Base-by-base conservation (phyloP, 2,329 filamentous ascomycete genomes). In the Tolypocladium guangdongense region DNA sequence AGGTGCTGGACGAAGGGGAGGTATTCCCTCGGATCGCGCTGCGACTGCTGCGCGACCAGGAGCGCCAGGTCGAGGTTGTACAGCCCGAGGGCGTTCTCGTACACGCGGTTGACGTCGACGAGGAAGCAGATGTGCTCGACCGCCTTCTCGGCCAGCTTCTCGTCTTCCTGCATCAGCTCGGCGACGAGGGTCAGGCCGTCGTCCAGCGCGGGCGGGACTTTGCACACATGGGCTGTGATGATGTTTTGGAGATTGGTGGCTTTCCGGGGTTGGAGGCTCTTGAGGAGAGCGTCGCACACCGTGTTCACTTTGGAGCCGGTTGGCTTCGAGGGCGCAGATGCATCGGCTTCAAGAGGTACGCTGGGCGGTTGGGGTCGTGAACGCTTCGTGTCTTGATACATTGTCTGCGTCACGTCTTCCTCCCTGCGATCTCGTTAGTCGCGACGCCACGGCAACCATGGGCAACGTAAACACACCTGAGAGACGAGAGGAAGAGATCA, bases 121-220 rank as follows among this genome's bases (percentile, higher is more conserved):
- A 99, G 78, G 76, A 99, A 99, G 75, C 90, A 97, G 56, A 99
- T 96, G 64, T 99, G 93, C 66, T 96, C 90, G 24, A 96, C 86
- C 0, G 92, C 92, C 67, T 86, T 86, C 60, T 97, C 92, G 0
- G 90, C 89, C 59, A 91, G 77, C 51, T 83, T 79, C 43, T 82
- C 75, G 50, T 87, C 81, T 59, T 86, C 79, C 53, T 80, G 77
- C 75, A 83, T 80, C 37, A 99, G 73, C 52, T 84, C 79, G 4
- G 89, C 86, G 36, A 97, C 88, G 35, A 97, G 82, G 2, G 73
- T 73, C 50, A 99, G 75, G 3, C 90, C 93, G 56, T 92, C 86
- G 54, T 95, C 88, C 0, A 97, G 79, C 50, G 95, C 92, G 7
- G 93, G 90, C 0, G 93, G 93, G 4, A 77, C 81, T 68, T 97